phyloP scores from a whole-genome alignment of 225 moss, liverwort and hornwort genomes.

The Pseudisothecium myosuroides region DNA sequence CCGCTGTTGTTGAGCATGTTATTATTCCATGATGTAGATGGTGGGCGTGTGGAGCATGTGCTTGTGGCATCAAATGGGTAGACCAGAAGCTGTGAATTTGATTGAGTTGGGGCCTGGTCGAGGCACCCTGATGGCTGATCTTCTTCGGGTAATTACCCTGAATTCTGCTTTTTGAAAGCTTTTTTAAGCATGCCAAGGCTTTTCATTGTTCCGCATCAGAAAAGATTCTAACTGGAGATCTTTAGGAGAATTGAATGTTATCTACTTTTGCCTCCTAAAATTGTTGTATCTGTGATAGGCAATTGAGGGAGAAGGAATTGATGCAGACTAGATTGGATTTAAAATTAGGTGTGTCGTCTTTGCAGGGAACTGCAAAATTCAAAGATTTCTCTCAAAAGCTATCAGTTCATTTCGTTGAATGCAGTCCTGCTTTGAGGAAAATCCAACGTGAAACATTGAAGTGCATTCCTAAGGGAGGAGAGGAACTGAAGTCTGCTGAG shows the following conservation, averaged over 20 bases:
- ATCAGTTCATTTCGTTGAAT: conserved; percentile 81
- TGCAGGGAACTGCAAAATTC: conserved; percentile 75
- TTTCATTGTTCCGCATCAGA: not conserved
- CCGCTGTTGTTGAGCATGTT: no score
- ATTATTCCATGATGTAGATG: no score
- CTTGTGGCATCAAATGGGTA: no score
- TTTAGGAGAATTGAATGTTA: not conserved
- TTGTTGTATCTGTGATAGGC: not conserved
- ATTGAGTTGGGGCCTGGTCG: no score
- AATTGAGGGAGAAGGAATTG: not conserved
- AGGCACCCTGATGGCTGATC: no score
- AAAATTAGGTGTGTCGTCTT: not conserved
- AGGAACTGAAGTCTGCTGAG: not conserved
- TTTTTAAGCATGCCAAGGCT: no score
- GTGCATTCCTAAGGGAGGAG: conserved; percentile 17
- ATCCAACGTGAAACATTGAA: conserved; percentile 58
- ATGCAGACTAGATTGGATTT: not conserved
- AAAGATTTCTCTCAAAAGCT: conserved; percentile 52
- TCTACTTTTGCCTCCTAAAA: not conserved
- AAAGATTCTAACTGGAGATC: not conserved
- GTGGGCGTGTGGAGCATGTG: no score
- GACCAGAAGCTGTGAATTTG: no score
- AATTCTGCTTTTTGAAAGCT: no score
- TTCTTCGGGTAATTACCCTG: no score
- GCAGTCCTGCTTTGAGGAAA: conserved; percentile 76